Base-by-base conservation (phyloP, 2,329 filamentous ascomycete genomes). In the Botrytis deweyae region DNA sequence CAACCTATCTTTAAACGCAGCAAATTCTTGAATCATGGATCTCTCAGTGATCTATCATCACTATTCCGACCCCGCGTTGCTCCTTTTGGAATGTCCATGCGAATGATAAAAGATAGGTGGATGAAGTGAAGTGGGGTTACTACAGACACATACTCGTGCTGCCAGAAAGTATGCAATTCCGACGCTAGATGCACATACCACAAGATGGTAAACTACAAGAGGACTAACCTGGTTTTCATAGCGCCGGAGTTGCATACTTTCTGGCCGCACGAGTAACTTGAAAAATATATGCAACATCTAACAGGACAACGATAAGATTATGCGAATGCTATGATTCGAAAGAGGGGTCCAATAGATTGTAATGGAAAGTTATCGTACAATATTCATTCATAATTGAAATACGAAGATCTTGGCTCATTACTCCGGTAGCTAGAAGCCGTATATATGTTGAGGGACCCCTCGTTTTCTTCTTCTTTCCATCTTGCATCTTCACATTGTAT, bases 41-140 rank as follows among this genome's bases (percentile, higher is more conserved):
- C 14, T 64, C 29, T 38, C 25, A 40, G 61, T 16, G 14, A 22
- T 38, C 42, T 36, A n/a, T 42, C 58, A 36, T 40, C 5, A 29
- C 12, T 38, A 8, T 22, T 25, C 10, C 18, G 4, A 33, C 75
- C 75, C 74, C 75, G 75, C 78, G 66, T 76, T 77, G 62, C 77
- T 74, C 18, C 8, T 66, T 76, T 67, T 16, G 77, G 77, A 71
- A 78, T 74, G 76, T 59, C 66, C 58, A 78, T 74, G 74, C 77
- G 76, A 76, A 55, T n/a, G 44, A 46, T 40, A 65, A 58, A 40
- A 36, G 36, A 40, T 55, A 46, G 74, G 75, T 74, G 76, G 76
- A 58, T 58, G 52, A 58, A 58, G 52, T 58, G 52, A 58, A 58
- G 52, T 58, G 52, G n/a, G n/a, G 52, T 58, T 29, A 74, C 75